Base-by-base conservation (phyloP, 176 grass and related monocot species). In the Luzula sylvatica region DNA sequence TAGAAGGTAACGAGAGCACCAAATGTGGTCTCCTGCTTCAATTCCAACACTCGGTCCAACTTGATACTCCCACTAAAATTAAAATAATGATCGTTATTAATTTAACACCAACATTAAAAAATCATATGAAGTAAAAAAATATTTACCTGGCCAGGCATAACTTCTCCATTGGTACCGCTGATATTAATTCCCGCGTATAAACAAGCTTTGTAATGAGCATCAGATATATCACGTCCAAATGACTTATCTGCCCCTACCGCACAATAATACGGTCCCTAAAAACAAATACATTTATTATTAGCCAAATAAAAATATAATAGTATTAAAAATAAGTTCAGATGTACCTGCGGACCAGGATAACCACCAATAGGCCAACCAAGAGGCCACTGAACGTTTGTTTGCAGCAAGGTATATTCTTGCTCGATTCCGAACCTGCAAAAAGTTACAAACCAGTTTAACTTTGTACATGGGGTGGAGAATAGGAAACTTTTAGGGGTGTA, bases 171-270 rank as follows among this genome's bases (percentile, higher is more conserved):
- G 62, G 86, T 98, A 48, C 93, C 93, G 66, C 86, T 98, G 54
- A 98, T 92, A 53, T 98, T 89, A 53, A 92, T 90, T 80, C 93
- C 93, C 27, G 93, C 86, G 11, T 87, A 98, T 50, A 92, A 77
- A 43, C 93, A 98, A 3, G 93, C 86, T 69, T 98, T 98, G 67
- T 98, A 98, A 70, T 98, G 93, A 77, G 93, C 93, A 83, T 98
- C 93, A 29, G 86, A 86, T 42, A 98, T 92, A 50, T 98, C 93
- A 55, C 93, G 93, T 40, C 93, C 93, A 27, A 98, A 98, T 47
- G 93, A 90, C 59, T 98, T 98, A 53, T 98, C 93, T 40, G 93
- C 82, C 56, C 93, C 93, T 57, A 74, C 78, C 0, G 81, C 59
- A 44, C 93, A 98, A 75, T 98, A 98, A 75, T 98, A 98, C 7